Evolutionary conservation across 1,284 basidiomycete species (phyloP).

Genomic region (Apiotrichum sp.): DNA sequence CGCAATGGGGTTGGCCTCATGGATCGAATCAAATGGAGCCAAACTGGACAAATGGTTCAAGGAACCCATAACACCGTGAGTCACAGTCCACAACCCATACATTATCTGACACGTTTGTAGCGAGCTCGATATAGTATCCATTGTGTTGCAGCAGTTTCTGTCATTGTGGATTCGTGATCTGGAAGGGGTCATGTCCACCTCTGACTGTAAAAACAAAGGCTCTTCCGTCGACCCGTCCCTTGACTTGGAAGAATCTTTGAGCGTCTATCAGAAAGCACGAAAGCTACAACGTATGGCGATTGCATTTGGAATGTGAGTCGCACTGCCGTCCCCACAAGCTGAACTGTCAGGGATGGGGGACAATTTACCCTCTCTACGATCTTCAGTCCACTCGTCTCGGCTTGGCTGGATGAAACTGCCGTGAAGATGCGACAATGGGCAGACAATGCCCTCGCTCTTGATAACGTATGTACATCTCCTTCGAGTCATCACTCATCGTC

Average conservation of each 20-base stretch:
- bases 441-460: conserved; percentile 75
- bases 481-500: background rate
- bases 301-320: conserved; percentile 55
- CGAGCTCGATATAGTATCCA: conserved; percentile 69
- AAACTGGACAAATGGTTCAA: conserved; percentile 70
- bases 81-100: conserved; percentile 7
- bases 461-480: conserved; percentile 57
- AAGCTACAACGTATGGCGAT: conserved; percentile 65
- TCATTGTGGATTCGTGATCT: conserved; percentile 73
- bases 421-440: conserved; percentile 92
- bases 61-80: conserved; percentile 70
- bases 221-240: conserved; percentile 53
- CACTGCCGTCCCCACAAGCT: background rate
- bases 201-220: background rate
- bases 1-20: conserved; percentile 68
- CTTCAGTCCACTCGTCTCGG: conserved; percentile 81
- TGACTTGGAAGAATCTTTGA: conserved; percentile 81
- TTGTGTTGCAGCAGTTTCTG: conserved; percentile 66
- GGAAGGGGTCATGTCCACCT: conserved; percentile 52
- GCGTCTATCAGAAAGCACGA: conserved; percentile 62
- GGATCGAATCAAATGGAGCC: conserved; percentile 81
- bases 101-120: conserved; percentile 44
- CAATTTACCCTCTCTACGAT: conserved; percentile 63
- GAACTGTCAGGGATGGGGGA: conserved; percentile 15
- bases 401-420: conserved; percentile 87